Conservation (phyloP, 306 rosid species). For the Begonia peltatifolia region DNA sequence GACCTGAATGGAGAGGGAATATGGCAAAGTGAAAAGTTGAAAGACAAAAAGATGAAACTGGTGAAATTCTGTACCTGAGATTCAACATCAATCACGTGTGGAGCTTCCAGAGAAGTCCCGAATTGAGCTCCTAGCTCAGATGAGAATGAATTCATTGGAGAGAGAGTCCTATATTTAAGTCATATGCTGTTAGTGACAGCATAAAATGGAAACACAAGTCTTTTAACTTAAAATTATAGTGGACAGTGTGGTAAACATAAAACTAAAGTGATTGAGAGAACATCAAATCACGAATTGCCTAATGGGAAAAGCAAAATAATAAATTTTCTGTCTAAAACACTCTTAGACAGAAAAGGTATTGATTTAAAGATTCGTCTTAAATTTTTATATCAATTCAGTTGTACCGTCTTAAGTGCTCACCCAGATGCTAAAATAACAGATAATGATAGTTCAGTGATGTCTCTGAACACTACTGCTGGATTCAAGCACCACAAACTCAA, state of each 20-base stretch:
- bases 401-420: conserved; percentile 21
- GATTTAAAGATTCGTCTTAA: too few relatives aligned
- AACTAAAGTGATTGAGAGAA: too few relatives aligned
- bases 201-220: not conserved
- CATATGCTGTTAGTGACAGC: conserved; percentile 5
- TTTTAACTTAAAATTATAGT: too few relatives aligned
- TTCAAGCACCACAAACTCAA: conserved; percentile 96
- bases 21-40: conserved; percentile 10
- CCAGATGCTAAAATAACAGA: conserved; percentile 91
- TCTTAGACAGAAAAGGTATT: too few relatives aligned
- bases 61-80: conserved; percentile 46
- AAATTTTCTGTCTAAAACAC: too few relatives aligned
- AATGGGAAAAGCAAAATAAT: too few relatives aligned
- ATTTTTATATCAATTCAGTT: too few relatives aligned
- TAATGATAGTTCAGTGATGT: conserved; percentile 70
- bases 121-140: conserved; percentile 90
- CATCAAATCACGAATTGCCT: too few relatives aligned
- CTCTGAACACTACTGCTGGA: conserved; percentile 89
- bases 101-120: conserved; percentile 82
- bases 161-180: conserved; percentile 56
- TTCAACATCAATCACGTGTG: conserved; percentile 78
- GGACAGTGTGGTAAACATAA: too few relatives aligned
- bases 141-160: conserved; percentile 83
- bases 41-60: too few relatives aligned
- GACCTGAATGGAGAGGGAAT: conserved; percentile 42